Evolutionary conservation across 768 basidiomycete species (phyloP).

Genomic region (Mycena belliarum): DNA sequence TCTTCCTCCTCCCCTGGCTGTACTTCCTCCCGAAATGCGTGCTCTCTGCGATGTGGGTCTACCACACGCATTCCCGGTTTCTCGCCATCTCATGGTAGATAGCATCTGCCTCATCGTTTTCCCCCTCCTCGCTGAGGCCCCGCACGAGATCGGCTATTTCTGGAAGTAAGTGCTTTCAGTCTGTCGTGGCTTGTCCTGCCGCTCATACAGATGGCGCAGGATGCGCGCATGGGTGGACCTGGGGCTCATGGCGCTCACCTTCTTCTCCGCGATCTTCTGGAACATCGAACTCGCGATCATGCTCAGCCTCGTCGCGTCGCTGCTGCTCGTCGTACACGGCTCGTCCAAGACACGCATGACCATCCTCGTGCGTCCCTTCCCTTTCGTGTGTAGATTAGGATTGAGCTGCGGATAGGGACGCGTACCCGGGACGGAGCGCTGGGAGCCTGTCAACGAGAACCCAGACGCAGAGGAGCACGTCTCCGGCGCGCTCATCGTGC

Average conservation of each 20-base stretch:
- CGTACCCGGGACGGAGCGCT: constrained; percentile 84
- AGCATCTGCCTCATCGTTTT: no score
- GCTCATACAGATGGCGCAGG: no score
- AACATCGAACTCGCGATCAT: no score
- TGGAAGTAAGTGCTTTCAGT: constrained; percentile 57
- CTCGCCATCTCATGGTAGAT: constrained; percentile 47
- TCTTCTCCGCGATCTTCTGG: no score
- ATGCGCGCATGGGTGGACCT: no score
- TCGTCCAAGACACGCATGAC: constrained; percentile 90
- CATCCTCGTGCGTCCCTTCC: constrained; percentile 66
- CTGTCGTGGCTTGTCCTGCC: no score
- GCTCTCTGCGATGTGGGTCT: constrained; percentile 75
- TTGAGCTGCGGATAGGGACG: constrained; percentile 57
- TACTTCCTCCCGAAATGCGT: constrained; percentile 90
- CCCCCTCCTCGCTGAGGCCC: constrained; percentile 79
- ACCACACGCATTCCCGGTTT: constrained; percentile 35
- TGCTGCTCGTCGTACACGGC: constrained; percentile 86
- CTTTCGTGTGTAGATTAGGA: no score
- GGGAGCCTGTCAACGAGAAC: constrained; percentile 89
- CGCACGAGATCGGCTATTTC: constrained; percentile 84
- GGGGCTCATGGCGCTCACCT: no score
- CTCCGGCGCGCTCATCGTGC: constrained; percentile 81
- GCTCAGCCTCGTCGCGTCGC: constrained; percentile 78
- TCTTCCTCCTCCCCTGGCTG: constrained; percentile 85
- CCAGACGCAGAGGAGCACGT: constrained; percentile 80